These are phyloP conservation scores for Acanthamoeba sp. DNA, from an alignment of 208 protist genomes.

Conservation along the genomic window DNA sequence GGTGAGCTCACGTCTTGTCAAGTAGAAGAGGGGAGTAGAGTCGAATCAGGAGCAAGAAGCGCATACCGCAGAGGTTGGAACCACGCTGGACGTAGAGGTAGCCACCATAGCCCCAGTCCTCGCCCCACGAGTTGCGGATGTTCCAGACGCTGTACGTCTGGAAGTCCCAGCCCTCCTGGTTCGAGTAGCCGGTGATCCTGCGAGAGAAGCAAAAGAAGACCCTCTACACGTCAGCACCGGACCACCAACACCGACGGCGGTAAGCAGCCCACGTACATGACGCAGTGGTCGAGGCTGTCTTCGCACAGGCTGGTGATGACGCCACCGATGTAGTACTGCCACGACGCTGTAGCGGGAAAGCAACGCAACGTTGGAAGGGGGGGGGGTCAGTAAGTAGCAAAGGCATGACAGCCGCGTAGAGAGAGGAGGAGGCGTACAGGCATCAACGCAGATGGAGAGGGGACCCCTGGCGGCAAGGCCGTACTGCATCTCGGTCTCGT, in stretches of 20 bases:
- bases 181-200: constrained; percentile 58
- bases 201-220: not conserved
- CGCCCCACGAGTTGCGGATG: constrained; percentile 72
- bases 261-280: constrained; percentile 90
- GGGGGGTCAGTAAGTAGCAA: no score
- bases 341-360: constrained; percentile 87
- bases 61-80: constrained; percentile 72
- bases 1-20: not conserved
- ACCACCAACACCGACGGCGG: no score
- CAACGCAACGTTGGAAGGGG: not conserved
- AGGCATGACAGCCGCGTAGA: no score
- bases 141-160: constrained; percentile 71
- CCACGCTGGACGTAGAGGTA: constrained; percentile 72
- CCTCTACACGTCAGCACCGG: no score
- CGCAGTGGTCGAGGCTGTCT: constrained; percentile 90
- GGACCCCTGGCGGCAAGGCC: constrained; percentile 91
- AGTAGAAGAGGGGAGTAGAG: not conserved
- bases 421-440: not conserved
- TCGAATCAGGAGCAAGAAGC: no score
- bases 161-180: constrained; percentile 69
- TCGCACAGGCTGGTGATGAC: constrained; percentile 88
- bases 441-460: constrained; percentile 93
- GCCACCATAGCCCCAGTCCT: constrained; percentile 68
- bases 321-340: constrained; percentile 90
- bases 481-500: constrained; percentile 93